Evolutionary conservation across 495 filamentous ascomycete species (phyloP), one percentile per base, ranked within the genome.

Genomic region (Xylaria bambusicola): DNA sequence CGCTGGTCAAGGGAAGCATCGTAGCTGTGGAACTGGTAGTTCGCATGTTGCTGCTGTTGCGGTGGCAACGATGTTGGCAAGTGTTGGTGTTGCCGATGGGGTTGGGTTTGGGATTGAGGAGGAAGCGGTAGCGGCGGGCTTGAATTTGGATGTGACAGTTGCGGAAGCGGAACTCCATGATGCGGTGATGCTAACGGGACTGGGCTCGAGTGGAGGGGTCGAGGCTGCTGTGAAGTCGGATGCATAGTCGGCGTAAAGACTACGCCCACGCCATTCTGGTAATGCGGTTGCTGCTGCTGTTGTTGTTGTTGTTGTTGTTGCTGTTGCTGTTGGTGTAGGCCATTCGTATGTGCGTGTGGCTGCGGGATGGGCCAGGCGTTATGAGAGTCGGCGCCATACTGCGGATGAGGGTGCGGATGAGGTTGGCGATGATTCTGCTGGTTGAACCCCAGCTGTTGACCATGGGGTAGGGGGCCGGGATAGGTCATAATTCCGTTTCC

Each of bases 381-480:
- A 17, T 63, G 64, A 53, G 59, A 45, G 33, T 59, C 52, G 42
- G 59, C 61, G 48, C 52, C 52, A 10, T n/a, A 10, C 31, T 5
- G 31, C 31, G 31, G 31, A 33, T 33, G 10, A 6, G 5, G 31
- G 31, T 33, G 31, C 6, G 5, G 36, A 38, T 38, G 36, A 15
- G 8, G 5, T 56, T 58, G 47, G 44, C 69, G 66, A 54, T 69
- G 69, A 52, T 40, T 62, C 56, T 71, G 68, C 57, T 78, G 75
- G 66, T 67, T 67, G 63, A 71, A 79, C 49, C 65, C 68, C 56
- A 64, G 65, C 61, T 60, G 69, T 62, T 77, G 73, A 50, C 72
- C 76, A 56, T 71, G 71, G 64, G 77, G 77, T 66, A 77, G 72
- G 54, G 71, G 68, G 66, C 68, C 72, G 59, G 71, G 69, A 69